Evolutionary conservation across 1,139 yeast species (phyloP), one percentile per base, ranked within the genome.

Genomic region (Debaryomyces singareniensis): DNA sequence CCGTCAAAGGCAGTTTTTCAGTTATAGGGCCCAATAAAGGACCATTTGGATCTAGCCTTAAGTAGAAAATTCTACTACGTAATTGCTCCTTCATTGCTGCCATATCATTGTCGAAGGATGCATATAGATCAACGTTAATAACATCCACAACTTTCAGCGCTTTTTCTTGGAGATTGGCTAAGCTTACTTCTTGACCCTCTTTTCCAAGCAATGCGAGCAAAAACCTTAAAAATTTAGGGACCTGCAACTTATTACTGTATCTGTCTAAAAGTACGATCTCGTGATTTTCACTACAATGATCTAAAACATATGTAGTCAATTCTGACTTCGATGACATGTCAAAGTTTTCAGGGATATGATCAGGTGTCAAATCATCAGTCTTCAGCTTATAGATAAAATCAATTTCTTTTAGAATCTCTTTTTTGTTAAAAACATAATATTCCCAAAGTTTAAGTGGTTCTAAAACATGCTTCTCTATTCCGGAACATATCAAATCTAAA

Each of bases 371-470:
- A 4, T 43, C 34, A 10, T 38, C 31, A 7, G 36, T 30, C 9
- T 42, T 35, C 5, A 61, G 57, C 2, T 58, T 51, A n/a, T 77
- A 78, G 5, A 67, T 53, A 2, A 60, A 52, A 30, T 57, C 53
- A 27, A 73, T 44, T 4, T 50, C 47, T 1, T 40, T 39, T 24
- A 70, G 45, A 32, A 64, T 59, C 3, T 42, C 47, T 9, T 47
- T 41, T 26, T 71, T 75, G 50, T 85, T 71, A 27, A 87, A 67
- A 7, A 81, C 89, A 47, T 87, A 91, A 53, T 60, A 91, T 53
- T 91, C 87, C 98, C 98, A 91, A 31, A 91, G 66, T 36, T 78
- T 69, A 33, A 86, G 57, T 6, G 70, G 65, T 15, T 71, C 77
- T 27, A 86, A 46, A 1, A 87, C 96, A 42, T 83, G 78, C 5